Conservation (phyloP, 2,329 filamentous ascomycete genomes). For the Colletotrichum chrysophilum region DNA sequence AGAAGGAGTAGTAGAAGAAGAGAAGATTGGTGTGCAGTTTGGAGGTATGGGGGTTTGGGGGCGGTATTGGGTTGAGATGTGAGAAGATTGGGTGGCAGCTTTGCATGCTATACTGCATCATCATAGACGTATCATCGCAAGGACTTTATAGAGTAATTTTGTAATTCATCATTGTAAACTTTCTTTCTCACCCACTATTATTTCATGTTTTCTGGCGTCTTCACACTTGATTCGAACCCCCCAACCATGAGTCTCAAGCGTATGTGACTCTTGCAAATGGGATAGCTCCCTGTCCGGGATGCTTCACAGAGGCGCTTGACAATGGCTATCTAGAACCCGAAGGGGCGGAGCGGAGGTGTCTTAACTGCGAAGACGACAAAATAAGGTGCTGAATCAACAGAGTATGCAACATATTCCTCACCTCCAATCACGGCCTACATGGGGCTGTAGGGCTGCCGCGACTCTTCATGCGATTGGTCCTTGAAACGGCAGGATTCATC, state of each 20-base stretch:
- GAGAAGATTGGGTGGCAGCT: background rate
- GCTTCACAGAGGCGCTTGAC: background rate
- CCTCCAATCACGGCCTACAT: background rate
- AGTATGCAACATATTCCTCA: background rate
- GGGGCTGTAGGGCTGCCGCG: background rate
- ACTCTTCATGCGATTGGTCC: background rate
- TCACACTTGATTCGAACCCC: rapidly evolving
- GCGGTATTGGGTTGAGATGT: background rate
- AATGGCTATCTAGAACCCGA: rapidly evolving
- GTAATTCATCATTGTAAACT: background rate
- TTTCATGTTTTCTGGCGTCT: background rate
- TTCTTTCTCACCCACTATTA: background rate
- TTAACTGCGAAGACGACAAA: background rate
- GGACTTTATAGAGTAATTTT: background rate
- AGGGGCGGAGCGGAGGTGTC: background rate
- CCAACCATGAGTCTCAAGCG: rapidly evolving
- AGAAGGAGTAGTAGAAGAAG: background rate
- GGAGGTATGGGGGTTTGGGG: background rate
- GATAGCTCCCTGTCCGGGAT: too few species aligned
- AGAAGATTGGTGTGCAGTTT: too few species aligned
- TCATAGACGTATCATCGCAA: background rate
- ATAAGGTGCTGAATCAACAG: background rate
- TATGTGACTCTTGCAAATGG: background rate
- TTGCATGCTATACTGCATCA: background rate
- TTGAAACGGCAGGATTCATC: background rate